These are phyloP conservation scores for Nothophaeocryptopus gaeumannii DNA, from an alignment of 2,329 filamentous ascomycete species.

Conservation along the genomic window DNA sequence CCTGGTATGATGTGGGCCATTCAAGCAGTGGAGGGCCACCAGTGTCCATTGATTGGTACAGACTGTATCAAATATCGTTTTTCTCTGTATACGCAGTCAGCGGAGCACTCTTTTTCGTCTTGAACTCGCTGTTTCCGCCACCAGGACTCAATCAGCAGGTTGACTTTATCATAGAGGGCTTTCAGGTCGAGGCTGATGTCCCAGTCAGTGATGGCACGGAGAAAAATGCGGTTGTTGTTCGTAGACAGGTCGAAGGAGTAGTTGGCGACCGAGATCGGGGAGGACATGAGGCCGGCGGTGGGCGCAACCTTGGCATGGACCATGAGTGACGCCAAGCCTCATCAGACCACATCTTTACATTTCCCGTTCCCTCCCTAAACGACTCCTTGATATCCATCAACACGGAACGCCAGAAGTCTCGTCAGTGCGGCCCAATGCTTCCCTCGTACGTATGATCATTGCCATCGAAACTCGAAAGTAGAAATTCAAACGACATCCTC, in stretches of 20 bases:
- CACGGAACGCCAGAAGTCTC: no score
- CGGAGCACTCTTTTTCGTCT: neutral
- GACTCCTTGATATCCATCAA: no score
- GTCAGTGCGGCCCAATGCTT: no score
- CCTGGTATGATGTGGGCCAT: conserved; percentile 13
- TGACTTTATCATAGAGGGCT: neutral
- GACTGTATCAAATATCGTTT: conserved; percentile 7
- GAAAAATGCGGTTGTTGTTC: neutral
- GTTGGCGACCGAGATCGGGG: no score
- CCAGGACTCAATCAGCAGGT: conserved; percentile 3
- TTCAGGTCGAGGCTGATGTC: neutral
- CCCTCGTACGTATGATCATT: no score
- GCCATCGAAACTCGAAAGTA: no score
- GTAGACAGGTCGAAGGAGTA: neutral
- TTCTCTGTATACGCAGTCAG: conserved; percentile 8
- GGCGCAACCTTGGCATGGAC: no score
- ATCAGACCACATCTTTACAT: no score
- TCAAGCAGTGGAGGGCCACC: neutral
- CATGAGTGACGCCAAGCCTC: no score
- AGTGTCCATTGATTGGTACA: conserved; percentile 1
- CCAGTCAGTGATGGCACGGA: neutral
- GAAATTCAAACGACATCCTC: no score
- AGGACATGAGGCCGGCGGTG: no score
- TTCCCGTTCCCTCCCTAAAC: no score
- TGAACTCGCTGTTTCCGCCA: conserved; percentile 1